Evolutionary conservation across 495 filamentous ascomycete species (phyloP).

Genomic region (Trichoderma reesei): DNA sequence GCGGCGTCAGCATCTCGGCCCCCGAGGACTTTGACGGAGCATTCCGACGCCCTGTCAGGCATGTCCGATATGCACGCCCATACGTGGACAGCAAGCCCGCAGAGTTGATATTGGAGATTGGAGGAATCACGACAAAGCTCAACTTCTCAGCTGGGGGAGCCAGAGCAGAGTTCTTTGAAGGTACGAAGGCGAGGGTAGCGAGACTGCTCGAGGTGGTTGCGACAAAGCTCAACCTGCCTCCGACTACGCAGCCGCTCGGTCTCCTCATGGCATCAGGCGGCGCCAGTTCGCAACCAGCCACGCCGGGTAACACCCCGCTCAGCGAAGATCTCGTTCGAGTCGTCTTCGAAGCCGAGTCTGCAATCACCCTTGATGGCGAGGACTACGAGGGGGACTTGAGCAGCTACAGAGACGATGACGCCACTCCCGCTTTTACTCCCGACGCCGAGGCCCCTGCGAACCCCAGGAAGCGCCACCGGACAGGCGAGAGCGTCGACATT

Average conservation of each 20-base stretch:
- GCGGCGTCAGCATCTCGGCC: conserved; percentile 62
- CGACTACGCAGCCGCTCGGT: conserved; percentile 53
- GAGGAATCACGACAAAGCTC: conserved; percentile 55
- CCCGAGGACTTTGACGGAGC: conserved; percentile 17
- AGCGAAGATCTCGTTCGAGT: conserved; percentile 65
- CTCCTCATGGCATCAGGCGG: conserved; percentile 52
- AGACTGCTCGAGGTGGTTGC: conserved; percentile 70
- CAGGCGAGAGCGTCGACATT: conserved; percentile 20
- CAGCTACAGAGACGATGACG: neutral
- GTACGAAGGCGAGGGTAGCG: conserved; percentile 56
- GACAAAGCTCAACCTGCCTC: conserved; percentile 66
- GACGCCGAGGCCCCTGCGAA: conserved; percentile 28
- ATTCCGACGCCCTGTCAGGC: conserved; percentile 28
- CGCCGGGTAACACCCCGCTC: conserved; percentile 60
- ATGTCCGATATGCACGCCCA: conserved; percentile 72
- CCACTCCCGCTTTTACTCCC: conserved; percentile 8
- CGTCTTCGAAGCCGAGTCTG: conserved; percentile 53
- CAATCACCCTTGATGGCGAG: conserved; percentile 62
- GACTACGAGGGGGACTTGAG: conserved; percentile 20
- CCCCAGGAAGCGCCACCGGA: conserved; percentile 43
- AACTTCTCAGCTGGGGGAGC: conserved; percentile 32
- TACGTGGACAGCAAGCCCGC: conserved; percentile 63
- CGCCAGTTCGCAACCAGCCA: conserved; percentile 43
- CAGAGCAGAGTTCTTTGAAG: conserved; percentile 62
- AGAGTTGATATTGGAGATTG: conserved; percentile 75